Percentiles rank a stretch among this genome's conserved stretches.
Evolutionary conservation across 257 asterid species (phyloP).

Genomic region (Capsicum chinense): DNA sequence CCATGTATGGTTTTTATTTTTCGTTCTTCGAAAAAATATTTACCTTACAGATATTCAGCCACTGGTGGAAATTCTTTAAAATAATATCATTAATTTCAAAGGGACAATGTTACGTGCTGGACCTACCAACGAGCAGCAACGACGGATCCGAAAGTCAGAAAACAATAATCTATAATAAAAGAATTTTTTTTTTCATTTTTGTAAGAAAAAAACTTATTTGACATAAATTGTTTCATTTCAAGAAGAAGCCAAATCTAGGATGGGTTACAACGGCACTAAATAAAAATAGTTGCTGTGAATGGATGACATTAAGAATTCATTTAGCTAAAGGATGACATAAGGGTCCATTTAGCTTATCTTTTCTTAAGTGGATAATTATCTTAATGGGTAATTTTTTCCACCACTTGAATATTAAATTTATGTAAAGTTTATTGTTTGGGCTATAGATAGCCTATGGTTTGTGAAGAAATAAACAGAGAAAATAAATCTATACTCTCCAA

Average conservation of each 20-base stretch:
- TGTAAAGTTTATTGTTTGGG: too few relatives aligned
- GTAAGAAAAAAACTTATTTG: neutral
- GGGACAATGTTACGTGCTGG: neutral
- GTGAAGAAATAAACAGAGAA: too few relatives aligned
- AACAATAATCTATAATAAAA: neutral
- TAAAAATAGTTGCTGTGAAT: neutral
- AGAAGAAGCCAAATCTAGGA: neutral
- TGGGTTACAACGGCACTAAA: neutral
- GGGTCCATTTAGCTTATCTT: too few relatives aligned
- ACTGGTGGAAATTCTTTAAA: neutral
- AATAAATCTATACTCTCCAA: too few relatives aligned
- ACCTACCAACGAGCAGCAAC: neutral
- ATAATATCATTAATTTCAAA: slow-evolving; percentile 5
- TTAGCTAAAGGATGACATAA: too few relatives aligned
- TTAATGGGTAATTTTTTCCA: too few relatives aligned
- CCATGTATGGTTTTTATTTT: neutral
- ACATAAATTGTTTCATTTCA: neutral
- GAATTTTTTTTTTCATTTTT: too few relatives aligned
- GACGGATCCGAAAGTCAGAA: neutral
- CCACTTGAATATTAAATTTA: too few relatives aligned
- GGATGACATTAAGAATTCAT: too few relatives aligned
- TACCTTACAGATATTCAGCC: neutral
- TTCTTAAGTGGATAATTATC: too few relatives aligned
- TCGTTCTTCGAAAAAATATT: neutral
- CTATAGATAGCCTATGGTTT: too few relatives aligned